Conservation (phyloP, 345 rosid genomes). For the Turnera subulata region DNA sequence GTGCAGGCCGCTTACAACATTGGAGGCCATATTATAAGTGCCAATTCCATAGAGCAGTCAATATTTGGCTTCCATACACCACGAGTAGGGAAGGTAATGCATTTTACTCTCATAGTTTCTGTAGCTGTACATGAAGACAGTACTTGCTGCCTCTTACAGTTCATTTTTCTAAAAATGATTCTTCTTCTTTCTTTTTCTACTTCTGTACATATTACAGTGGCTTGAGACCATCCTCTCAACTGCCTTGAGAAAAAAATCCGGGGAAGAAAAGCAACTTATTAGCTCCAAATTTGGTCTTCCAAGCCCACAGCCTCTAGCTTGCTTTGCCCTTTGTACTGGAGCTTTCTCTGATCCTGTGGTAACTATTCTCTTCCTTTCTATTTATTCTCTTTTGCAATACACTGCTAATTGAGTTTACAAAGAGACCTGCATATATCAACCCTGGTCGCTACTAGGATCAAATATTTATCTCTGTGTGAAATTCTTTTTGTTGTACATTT, state of each 20-base stretch:
- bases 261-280: constrained; percentile 60
- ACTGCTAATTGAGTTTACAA: too few species aligned
- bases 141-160: not conserved
- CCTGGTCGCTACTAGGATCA: too few species aligned
- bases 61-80: constrained; percentile 69
- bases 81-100: constrained; percentile 68
- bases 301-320: constrained; percentile 52
- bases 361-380: constrained; percentile 15
- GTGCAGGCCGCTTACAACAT: constrained; percentile 93
- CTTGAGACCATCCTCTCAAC: constrained; percentile 74
- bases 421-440: too few species aligned
- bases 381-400: too few species aligned
- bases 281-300: constrained; percentile 55
- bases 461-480: too few species aligned
- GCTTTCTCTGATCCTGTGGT: constrained; percentile 87
- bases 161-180: not conserved
- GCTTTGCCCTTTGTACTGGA: constrained; percentile 85
- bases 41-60: constrained; percentile 80
- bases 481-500: constrained; percentile 1
- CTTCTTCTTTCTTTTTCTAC: constrained; percentile 1
- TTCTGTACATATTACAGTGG: constrained; percentile 52
- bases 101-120: constrained; percentile 2
- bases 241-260: constrained; percentile 64
- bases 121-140: not conserved
- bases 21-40: constrained; percentile 71